Base-by-base conservation (phyloP, 305 asterid species). In the Fraxinus velutina region DNA sequence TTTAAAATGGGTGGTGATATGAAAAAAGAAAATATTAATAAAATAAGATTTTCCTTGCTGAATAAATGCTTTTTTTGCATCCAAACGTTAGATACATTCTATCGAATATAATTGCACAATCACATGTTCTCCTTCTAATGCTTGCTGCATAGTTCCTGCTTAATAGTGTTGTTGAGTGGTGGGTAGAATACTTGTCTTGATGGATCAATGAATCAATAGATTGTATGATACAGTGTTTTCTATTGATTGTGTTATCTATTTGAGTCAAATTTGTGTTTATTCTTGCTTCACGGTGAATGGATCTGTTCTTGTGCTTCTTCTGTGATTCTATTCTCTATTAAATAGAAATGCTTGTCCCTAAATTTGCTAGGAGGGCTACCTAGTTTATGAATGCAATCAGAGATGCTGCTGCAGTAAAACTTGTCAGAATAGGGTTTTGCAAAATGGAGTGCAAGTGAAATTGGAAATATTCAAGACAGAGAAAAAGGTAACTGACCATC, bases 361-460 rank as follows among this genome's bases (percentile, higher is more conserved):
- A 80, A 83, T 86, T 80, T 80, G 0, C 84, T 93, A 96, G 99
- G 99, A 92, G 90, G 99, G 99, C 3, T 96, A 93, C 87, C 88
- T 96, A 73, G 98, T 96, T 36, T 96, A 96, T 64, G 99, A 96
- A 88, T 96, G 99, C 94, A 96, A 96, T 80, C 92, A 82, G 84
- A 88, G 93, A 84, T 94, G 99, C 88, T 27, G 89, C 83, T 96
- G 99, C 87, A 86, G 90, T 84, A 90, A 87, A 88, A 79, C 85
- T 74, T 96, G 99, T 86, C 96, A 80, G 89, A 96, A 96, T 87
- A 90, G 98, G 91, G 96, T 96, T 84, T 85, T 96, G 92, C 99
- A 96, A 86, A 92, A 92, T 78, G 99, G 99, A 47, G 91, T 96
- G 76, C 89, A 86, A 75, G 90, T 93, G 90, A 94, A 89, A 89